These are phyloP conservation scores for Saraca asoca DNA, from an alignment of 331 rosid species.

Conservation along the genomic window DNA sequence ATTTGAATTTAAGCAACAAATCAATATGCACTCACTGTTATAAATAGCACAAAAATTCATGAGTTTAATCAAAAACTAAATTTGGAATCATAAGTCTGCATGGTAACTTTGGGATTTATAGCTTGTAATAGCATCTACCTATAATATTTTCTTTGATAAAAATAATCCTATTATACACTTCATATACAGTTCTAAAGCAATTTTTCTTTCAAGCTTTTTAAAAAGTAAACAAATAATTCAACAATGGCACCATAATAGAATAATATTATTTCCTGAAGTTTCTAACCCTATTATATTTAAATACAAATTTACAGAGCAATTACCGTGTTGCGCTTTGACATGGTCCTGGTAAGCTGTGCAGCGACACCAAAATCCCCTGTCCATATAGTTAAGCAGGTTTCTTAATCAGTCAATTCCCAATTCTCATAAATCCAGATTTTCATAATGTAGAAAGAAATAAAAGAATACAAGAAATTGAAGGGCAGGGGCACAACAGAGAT, in stretches of 20 bases:
- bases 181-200: conserved; percentile 13
- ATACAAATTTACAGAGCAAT: conserved; percentile 20
- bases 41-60: no score
- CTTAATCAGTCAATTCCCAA: conserved; percentile 20
- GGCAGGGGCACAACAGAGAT: conserved; percentile 2
- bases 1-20: background rate
- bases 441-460: conserved; percentile 29
- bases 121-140: conserved; percentile 21
- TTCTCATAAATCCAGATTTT: conserved; percentile 17
- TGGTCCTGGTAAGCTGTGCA: conserved; percentile 96
- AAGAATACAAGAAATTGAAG: conserved; percentile 7
- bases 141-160: no score
- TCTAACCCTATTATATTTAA: conserved; percentile 11
- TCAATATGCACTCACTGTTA: no score
- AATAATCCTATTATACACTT: conserved; percentile 3
- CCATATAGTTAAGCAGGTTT: conserved; percentile 37
- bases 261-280: background rate
- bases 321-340: conserved; percentile 99
- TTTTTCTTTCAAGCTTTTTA: background rate
- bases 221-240: conserved; percentile 1
- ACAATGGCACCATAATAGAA: background rate
- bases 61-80: conserved; percentile 6
- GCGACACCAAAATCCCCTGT: conserved; percentile 99
- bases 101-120: conserved; percentile 4
- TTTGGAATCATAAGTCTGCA: conserved; percentile 12